Evolutionary conservation across 192 early-diverging fungal genomes (phyloP).

Genomic region (Coemansia sp.): DNA sequence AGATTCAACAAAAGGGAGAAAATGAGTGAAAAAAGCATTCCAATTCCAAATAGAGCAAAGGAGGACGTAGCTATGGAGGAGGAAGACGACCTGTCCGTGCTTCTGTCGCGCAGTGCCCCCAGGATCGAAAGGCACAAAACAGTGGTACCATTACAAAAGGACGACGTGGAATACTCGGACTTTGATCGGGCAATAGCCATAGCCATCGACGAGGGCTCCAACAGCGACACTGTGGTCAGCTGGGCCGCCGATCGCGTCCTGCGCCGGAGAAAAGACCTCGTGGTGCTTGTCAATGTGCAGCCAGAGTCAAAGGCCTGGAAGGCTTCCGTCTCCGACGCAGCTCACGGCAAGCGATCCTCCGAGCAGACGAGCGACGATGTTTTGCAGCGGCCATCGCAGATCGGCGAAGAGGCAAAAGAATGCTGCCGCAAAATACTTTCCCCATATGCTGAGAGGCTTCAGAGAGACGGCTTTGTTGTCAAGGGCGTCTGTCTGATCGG

Average conservation of each 20-base stretch:
- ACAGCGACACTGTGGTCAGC: constrained; percentile 37
- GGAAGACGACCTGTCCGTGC: constrained; percentile 48
- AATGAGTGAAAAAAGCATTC: constrained; percentile 30
- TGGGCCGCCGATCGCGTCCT: constrained; percentile 50
- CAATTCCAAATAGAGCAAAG: constrained; percentile 38
- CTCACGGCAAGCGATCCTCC: background rate
- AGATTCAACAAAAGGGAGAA: too few relatives aligned
- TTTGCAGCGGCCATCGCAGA: constrained; percentile 9
- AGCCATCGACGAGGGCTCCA: constrained; percentile 50
- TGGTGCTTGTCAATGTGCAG: constrained; percentile 51
- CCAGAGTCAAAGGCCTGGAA: constrained; percentile 53
- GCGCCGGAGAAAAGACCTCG: constrained; percentile 51
- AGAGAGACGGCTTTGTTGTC: constrained; percentile 52
- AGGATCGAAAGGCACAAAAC: constrained; percentile 53
- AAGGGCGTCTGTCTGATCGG: constrained; percentile 54
- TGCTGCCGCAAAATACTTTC: constrained; percentile 42
- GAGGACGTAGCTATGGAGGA: constrained; percentile 39
- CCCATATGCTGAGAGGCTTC: constrained; percentile 46
- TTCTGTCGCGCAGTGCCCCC: constrained; percentile 51
- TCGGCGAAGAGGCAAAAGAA: constrained; percentile 51
- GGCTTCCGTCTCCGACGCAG: background rate
- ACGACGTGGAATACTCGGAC: constrained; percentile 54
- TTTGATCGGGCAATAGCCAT: constrained; percentile 53
- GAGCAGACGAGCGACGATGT: background rate
- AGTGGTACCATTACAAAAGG: constrained; percentile 51